phyloP scores from a whole-genome alignment of 257 asterid species.

The Thymus quinquecostatus region DNA sequence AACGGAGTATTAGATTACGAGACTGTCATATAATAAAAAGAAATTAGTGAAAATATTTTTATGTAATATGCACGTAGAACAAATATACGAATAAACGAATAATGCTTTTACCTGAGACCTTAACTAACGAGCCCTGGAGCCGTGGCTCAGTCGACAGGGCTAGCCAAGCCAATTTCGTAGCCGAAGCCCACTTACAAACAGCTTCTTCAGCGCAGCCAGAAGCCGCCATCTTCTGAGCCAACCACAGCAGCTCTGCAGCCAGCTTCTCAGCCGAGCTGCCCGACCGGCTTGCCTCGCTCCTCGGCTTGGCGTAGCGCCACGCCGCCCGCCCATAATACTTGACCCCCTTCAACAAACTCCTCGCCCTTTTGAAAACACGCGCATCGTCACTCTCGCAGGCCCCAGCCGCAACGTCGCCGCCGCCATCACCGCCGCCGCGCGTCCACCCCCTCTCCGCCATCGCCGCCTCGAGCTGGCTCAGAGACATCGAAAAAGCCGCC shows the following conservation, averaged over 20 bases:
- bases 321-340: conserved; percentile 44
- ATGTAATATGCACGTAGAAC: too few species aligned
- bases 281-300: conserved; percentile 40
- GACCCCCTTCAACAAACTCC: conserved; percentile 46
- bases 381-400: conserved; percentile 4
- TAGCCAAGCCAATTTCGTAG: conserved; percentile 69
- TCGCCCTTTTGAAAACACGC: conserved; percentile 24
- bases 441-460: conserved; percentile 41
- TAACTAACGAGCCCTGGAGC: conserved; percentile 76
- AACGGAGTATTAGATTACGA: too few species aligned
- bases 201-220: conserved; percentile 83
- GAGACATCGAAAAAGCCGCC: conserved; percentile 62
- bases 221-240: conserved; percentile 76
- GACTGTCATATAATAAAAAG: too few species aligned
- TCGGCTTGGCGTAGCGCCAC: conserved; percentile 48
- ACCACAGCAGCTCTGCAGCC: conserved; percentile 90
- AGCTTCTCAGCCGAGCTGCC: conserved; percentile 77
- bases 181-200: conserved; percentile 73
- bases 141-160: conserved; percentile 77
- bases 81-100: too few species aligned
- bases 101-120: conserved; percentile 63
- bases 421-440: conserved; percentile 27
- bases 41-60: too few species aligned
- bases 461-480: conserved; percentile 64
- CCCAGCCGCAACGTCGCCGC: conserved; percentile 20